phyloP scores from a whole-genome alignment of 495 filamentous ascomycete genomes.

The Sabuloglossum arenarium region DNA sequence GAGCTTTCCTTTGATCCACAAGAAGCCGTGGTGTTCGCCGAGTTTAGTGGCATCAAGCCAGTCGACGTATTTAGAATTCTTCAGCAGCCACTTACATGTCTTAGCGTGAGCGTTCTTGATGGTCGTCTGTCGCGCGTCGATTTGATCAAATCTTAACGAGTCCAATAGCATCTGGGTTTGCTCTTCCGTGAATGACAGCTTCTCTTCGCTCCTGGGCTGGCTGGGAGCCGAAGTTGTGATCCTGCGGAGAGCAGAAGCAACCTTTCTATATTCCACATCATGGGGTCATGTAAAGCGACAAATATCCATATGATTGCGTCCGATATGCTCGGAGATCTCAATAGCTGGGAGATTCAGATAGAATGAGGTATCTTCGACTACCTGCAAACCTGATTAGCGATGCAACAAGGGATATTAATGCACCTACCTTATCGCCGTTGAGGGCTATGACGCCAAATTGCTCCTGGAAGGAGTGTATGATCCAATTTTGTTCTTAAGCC shows the following conservation, averaged over 20 bases:
- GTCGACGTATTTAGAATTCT: too few relatives aligned
- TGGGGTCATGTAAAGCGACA: conserved; percentile 18
- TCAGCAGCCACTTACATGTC: conserved; percentile 33
- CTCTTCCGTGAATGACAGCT: too few relatives aligned
- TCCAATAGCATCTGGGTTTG: too few relatives aligned
- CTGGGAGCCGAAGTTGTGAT: too few relatives aligned
- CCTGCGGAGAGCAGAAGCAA: too few relatives aligned
- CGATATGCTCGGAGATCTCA: too few relatives aligned
- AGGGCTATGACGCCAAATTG: conserved; percentile 9
- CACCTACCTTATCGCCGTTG: conserved; percentile 11
- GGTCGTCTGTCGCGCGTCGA: conserved; percentile 18
- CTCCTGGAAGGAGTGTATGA: too few relatives aligned
- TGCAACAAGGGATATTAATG: background rate
- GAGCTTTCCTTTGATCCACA: too few relatives aligned
- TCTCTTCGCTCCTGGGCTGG: too few relatives aligned
- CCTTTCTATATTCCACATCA: conserved; percentile 16
- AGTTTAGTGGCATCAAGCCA: too few relatives aligned
- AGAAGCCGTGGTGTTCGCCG: too few relatives aligned
- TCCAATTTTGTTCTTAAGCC: conserved; percentile 11
- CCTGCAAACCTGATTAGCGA: conserved; percentile 9
- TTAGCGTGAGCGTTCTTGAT: conserved; percentile 19
- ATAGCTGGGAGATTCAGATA: conserved; percentile 9
- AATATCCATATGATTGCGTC: too few relatives aligned
- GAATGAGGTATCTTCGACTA: conserved; percentile 19
- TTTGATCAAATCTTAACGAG: conserved; percentile 19